A percentile compares a stretch with the other conserved stretches of the same genome.
Evolutionary conservation across 1,284 basidiomycete species (phyloP).

Genomic region (Jaminaea rosea): DNA sequence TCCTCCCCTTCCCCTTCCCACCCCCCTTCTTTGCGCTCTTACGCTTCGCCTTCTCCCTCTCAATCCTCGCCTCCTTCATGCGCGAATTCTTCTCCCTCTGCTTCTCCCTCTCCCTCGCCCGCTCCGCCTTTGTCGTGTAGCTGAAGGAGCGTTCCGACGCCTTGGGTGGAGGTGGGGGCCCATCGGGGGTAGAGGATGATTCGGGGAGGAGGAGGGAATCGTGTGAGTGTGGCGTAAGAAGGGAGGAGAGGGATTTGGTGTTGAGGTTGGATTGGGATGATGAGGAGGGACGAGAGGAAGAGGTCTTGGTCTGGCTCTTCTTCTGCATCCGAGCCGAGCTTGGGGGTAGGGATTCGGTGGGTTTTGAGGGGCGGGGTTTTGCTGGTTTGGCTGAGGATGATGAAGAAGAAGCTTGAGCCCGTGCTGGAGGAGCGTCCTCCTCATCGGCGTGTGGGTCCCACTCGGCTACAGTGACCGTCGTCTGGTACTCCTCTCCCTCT

Average conservation of each 20-base stretch:
- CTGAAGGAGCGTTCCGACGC: not conserved
- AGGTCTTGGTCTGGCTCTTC: not conserved
- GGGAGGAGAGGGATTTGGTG: not conserved
- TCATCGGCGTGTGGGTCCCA: constrained; percentile 18
- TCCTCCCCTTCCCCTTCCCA: not conserved
- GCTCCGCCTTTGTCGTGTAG: not conserved
- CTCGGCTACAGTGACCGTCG: constrained; percentile 21
- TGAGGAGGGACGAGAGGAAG: not conserved
- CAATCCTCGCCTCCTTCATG: not conserved
- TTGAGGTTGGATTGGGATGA: not conserved
- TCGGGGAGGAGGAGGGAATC: not conserved
- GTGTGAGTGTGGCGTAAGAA: not conserved
- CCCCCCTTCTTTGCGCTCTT: not conserved
- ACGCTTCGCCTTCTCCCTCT: not conserved
- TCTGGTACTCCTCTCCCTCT: constrained; percentile 24
- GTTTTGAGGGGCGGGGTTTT: not conserved
- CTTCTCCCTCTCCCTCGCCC: not conserved
- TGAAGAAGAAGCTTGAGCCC: not conserved
- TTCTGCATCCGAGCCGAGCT: not conserved
- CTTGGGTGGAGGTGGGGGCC: not conserved
- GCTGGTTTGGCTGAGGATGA: not conserved
- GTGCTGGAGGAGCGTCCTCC: no score
- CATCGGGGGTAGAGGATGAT: not conserved
- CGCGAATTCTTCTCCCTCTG: not conserved
- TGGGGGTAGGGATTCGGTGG: not conserved